phyloP scores from a whole-genome alignment of 2,329 filamentous ascomycete species.

The Neopestalotiopsis clavispora region DNA sequence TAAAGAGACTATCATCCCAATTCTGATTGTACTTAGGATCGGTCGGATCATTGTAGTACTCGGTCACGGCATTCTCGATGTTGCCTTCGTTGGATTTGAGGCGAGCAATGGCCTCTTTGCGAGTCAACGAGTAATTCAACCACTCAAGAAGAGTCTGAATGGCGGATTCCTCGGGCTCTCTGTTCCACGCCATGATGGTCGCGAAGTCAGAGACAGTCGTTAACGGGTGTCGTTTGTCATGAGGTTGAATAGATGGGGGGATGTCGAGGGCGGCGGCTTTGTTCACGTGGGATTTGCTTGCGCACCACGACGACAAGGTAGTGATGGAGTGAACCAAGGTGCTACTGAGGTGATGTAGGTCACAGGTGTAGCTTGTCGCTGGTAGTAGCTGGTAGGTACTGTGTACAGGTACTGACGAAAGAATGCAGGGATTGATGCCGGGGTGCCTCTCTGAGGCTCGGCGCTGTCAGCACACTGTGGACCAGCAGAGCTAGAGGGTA shows the following conservation, averaged over 20 bases:
- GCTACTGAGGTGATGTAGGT: too few relatives aligned
- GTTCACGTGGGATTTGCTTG: neutral
- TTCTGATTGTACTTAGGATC: constrained; percentile 44
- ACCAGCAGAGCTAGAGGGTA: too few relatives aligned
- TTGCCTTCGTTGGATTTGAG: constrained; percentile 49
- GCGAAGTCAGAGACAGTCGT: neutral
- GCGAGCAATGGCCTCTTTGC: constrained; percentile 11
- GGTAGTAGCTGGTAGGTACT: too few relatives aligned
- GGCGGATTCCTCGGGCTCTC: neutral
- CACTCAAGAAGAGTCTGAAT: neutral
- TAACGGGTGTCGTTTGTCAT: neutral
- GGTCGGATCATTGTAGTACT: constrained; percentile 55
- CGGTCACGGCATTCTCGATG: constrained; percentile 52
- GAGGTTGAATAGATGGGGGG: neutral
- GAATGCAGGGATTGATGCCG: too few relatives aligned
- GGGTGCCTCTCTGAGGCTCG: too few relatives aligned
- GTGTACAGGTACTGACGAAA: too few relatives aligned
- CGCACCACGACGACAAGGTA: too few relatives aligned
- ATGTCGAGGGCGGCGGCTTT: neutral
- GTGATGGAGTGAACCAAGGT: too few relatives aligned
- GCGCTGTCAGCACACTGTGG: too few relatives aligned
- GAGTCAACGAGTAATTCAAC: neutral
- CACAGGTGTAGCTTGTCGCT: too few relatives aligned
- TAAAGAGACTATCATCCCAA: constrained; percentile 62
- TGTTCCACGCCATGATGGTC: constrained; percentile 13